Conservation (phyloP, 108 stramenopile genomes). For the Cyclostephanos tholiformis region DNA sequence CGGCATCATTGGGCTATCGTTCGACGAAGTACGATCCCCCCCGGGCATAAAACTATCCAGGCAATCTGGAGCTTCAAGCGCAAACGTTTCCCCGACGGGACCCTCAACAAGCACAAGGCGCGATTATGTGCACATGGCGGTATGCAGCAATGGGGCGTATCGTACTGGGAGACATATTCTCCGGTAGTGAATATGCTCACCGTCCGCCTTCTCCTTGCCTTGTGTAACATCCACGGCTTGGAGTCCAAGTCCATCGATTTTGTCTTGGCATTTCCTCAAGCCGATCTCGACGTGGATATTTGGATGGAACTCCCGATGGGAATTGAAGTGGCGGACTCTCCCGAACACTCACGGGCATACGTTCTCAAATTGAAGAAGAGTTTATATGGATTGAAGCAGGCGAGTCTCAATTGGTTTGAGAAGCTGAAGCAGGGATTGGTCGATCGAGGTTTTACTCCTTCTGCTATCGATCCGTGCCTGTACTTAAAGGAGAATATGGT, state of each 20-base stretch:
- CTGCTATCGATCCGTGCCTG: conserved; percentile 2
- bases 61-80: conserved; percentile 23
- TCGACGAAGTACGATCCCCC: conserved; percentile 7
- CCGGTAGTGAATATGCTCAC: conserved; percentile 24
- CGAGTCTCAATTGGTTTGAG: conserved; percentile 22
- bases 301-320: conserved; percentile 18
- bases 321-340: not conserved
- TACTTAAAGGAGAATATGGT: not conserved
- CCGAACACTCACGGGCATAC: not conserved
- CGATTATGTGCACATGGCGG: too few relatives aligned
- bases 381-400: conserved; percentile 41
- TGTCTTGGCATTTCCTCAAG: conserved; percentile 29
- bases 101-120: conserved; percentile 38
- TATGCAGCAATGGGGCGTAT: conserved; percentile 32
- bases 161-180: conserved; percentile 53
- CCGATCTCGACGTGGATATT: conserved; percentile 24
- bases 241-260: conserved; percentile 15
- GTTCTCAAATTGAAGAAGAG: conserved; percentile 26
- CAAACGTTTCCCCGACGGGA: conserved; percentile 11
- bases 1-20: conserved; percentile 14
- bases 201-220: too few relatives aligned
- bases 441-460: conserved; percentile 11
- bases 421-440: conserved; percentile 5
- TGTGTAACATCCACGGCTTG: not conserved
- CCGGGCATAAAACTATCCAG: conserved; percentile 12